Conservation (phyloP, 768 basidiomycete species). For the Pulveroboletus sp. region DNA sequence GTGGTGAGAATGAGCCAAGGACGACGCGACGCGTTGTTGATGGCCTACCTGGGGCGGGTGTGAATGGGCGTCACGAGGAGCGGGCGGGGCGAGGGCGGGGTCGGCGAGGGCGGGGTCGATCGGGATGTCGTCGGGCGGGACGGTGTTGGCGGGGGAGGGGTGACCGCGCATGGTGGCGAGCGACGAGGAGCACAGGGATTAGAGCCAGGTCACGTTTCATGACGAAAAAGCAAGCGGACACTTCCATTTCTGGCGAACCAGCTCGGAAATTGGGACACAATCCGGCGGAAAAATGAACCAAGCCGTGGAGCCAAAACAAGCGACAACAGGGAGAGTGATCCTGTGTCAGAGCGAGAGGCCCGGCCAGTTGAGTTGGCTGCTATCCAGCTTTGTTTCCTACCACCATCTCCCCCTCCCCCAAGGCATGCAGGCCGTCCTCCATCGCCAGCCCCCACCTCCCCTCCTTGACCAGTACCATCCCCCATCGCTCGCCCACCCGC, state of each 20-base stretch:
- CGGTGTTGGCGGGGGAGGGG: slow-evolving; percentile 43
- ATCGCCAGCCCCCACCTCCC: slow-evolving; percentile 58
- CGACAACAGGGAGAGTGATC: slow-evolving; percentile 30
- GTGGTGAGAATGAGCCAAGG: slow-evolving; percentile 20
- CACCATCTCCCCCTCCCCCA: slow-evolving; percentile 52
- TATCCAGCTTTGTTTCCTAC: slow-evolving; percentile 17
- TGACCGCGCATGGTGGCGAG: slow-evolving; percentile 57
- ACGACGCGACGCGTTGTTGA: slow-evolving; percentile 61
- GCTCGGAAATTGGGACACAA: slow-evolving; percentile 1
- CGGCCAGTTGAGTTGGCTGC: slow-evolving; percentile 31
- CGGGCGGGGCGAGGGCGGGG: slow-evolving; percentile 49
- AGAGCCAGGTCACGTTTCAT: slow-evolving; percentile 24
- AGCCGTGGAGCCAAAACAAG: slow-evolving; percentile 14
- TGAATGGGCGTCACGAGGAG: slow-evolving; percentile 33
- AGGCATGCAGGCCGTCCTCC: slow-evolving; percentile 71
- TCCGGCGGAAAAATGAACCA: slow-evolving; percentile 1
- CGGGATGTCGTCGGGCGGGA: slow-evolving; percentile 64
- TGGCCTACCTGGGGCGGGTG: slow-evolving; percentile 36
- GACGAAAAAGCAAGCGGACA: slow-evolving; percentile 7
- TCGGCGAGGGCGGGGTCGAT: slow-evolving; percentile 75
- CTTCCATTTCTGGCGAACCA: slow-evolving; percentile 8
- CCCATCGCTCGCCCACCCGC: slow-evolving; percentile 48
- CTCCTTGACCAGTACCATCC: slow-evolving; percentile 66
- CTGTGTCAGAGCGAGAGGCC: slow-evolving; percentile 27
- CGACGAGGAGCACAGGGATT: slow-evolving; percentile 39